Conservation (phyloP, 2,329 filamentous ascomycete species). For the Colletotrichum tabaci region DNA sequence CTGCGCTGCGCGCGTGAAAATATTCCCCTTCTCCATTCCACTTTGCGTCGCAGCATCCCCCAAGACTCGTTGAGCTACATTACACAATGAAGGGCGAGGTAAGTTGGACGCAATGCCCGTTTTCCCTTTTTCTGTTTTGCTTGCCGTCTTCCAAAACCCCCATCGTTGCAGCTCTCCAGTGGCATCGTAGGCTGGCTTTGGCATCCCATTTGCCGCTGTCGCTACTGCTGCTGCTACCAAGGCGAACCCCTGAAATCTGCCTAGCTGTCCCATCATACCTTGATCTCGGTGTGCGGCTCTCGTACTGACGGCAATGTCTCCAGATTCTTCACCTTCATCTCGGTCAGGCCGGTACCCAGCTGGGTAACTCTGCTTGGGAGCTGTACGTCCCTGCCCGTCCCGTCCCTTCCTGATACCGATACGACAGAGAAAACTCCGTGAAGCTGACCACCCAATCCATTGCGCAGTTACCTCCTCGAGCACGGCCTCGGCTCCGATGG, state of each 20-base stretch:
- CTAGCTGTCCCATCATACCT: conserved; percentile 9
- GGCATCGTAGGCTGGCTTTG: conserved; percentile 28
- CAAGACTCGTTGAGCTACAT: conserved; percentile 43
- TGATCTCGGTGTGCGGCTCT: conserved; percentile 25
- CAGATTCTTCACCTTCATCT: conserved; percentile 76
- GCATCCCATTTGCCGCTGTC: conserved; percentile 1
- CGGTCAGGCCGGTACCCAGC: conserved; percentile 80
- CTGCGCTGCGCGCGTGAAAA: conserved; percentile 55
- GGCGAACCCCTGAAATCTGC: conserved; percentile 30
- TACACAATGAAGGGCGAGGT: conserved; percentile 72
- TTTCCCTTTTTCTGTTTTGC: conserved; percentile 21
- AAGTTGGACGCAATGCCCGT: conserved; percentile 48
- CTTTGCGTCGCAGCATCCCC: conserved; percentile 43
- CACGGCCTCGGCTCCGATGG: conserved; percentile 78
- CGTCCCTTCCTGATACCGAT: conserved; percentile 10
- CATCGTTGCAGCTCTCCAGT: background rate
- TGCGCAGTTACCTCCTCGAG: conserved; percentile 77
- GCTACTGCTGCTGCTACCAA: conserved; percentile 22
- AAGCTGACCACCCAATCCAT: conserved; percentile 42
- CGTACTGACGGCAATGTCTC: conserved; percentile 27
- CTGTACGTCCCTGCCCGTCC: conserved; percentile 67
- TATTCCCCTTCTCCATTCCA: conserved; percentile 45
- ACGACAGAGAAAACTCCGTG: conserved; percentile 40
- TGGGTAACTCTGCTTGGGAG: conserved; percentile 83
- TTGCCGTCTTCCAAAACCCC: conserved; percentile 4